Evolutionary conservation across 1,139 yeast genomes (phyloP).

Genomic region (Kazachstania sp.): DNA sequence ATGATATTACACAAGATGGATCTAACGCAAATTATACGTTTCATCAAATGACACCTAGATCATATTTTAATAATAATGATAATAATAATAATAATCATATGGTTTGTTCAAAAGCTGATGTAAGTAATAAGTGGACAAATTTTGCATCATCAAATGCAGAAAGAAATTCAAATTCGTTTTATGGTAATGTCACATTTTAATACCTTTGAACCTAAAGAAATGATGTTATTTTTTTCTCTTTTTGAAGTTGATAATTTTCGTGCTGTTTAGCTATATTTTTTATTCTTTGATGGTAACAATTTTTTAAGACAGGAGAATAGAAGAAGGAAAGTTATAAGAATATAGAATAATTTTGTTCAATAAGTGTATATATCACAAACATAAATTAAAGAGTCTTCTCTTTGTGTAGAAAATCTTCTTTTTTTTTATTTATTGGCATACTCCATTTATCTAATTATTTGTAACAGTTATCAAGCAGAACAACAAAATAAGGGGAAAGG

Average conservation of each 20-base stretch:
- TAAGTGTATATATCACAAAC: too few species aligned
- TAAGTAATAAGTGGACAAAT: neutral
- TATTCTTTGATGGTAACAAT: neutral
- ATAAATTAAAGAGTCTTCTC: too few species aligned
- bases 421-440: too few species aligned
- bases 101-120: neutral
- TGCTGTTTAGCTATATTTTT: neutral
- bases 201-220: neutral
- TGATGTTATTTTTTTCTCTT: too few species aligned
- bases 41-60: constrained; percentile 3
- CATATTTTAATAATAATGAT: neutral
- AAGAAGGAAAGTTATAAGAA: neutral
- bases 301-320: neutral
- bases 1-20: neutral
- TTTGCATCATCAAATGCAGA: neutral
- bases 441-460: too few species aligned
- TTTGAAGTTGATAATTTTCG: neutral
- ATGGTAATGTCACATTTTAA: constrained; percentile 10
- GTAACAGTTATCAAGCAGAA: too few species aligned
- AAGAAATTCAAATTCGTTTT: neutral
- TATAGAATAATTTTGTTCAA: too few species aligned
- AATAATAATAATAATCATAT: neutral
- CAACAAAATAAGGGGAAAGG: too few species aligned
- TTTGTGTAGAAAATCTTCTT: too few species aligned
- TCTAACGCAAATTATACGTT: neutral